phyloP scores from a whole-genome alignment of 1,139 yeast genomes.

The Eremothecium gossypii region DNA sequence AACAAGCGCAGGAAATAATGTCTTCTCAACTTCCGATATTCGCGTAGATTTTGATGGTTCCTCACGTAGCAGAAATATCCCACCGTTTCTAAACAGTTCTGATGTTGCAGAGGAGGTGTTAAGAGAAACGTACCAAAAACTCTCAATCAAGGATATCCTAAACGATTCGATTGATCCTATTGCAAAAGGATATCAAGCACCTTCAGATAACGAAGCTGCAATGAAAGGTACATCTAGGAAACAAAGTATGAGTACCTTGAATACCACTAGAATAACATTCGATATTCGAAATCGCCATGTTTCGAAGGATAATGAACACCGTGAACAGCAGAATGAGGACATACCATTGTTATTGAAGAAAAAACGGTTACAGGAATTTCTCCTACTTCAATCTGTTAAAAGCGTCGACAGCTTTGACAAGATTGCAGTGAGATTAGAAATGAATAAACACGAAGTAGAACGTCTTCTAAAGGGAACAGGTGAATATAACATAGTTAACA shows the following conservation, averaged over 20 bases:
- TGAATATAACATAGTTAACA: slow-evolving; percentile 31
- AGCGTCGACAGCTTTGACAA: slow-evolving; percentile 61
- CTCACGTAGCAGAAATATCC: slow-evolving; percentile 3
- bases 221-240: slow-evolving; percentile 4
- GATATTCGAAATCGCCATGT: slow-evolving; percentile 12
- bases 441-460: slow-evolving; percentile 49
- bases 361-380: slow-evolving; percentile 30
- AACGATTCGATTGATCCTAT: neutral
- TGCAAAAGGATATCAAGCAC: neutral
- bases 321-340: slow-evolving; percentile 13
- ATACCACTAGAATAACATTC: slow-evolving; percentile 22
- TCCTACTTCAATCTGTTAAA: slow-evolving; percentile 41
- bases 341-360: slow-evolving; percentile 15
- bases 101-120: slow-evolving; percentile 22
- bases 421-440: slow-evolving; percentile 59
- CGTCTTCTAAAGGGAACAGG: slow-evolving; percentile 36
- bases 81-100: neutral
- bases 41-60: slow-evolving; percentile 11
- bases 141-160: slow-evolving; percentile 10
- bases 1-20: slow-evolving; percentile 7
- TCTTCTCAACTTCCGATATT: slow-evolving; percentile 27
- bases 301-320: slow-evolving; percentile 22
- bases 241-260: slow-evolving; percentile 8
- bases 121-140: slow-evolving; percentile 22
- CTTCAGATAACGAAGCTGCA: neutral